Evolutionary conservation across 257 asterid species (phyloP), one percentile per base, ranked within the genome.

Genomic region (Cruciata laevipes): DNA sequence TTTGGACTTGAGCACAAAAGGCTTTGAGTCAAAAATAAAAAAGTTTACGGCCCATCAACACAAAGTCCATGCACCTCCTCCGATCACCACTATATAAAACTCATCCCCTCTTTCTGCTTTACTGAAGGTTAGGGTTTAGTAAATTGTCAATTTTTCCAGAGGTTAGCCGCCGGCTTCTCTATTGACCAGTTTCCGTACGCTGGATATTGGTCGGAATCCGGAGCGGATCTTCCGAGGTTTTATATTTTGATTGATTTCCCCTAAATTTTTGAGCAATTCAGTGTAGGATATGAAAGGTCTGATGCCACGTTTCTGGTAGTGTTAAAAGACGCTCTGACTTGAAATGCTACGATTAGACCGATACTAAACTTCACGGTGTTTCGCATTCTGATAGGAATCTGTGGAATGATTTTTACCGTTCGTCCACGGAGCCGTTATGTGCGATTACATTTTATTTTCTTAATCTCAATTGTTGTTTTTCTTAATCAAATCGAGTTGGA

Each of bases 341-440:
- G 79, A 74, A 80, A 65, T 87, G 95, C 86, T 84, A 73, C 66
- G 84, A 83, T 83, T 71, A 86, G 73, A 74, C 89, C 83, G 1
- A 83, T 4, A 87, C 51, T 67, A 6, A 83, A 37, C 30, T 27
- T 58, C 38, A 13, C 17, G 4, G 18, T 66, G 0, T 78, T 83
- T 87, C 86, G 87, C 86, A 83, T 40, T 40, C 56, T 85, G 89
- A 87, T 87, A 87, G 95, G 95, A 87, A 87, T 72, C 91, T 74
- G 84, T 79, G 85, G 76, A 72, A 38, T 61, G 82, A 73, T 52
- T 32, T 24, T 63, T 25, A 27, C 32, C 75, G 61, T 70, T 71
- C 81, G 57, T 78, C 56, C 81, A 73, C 59, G 74, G 92, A 78
- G 92, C 95, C 92, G 89, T 55, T 84, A 81, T 70, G 30, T 85